Base-by-base conservation (phyloP, 768 basidiomycete species). In the Wakefieldia striispora region DNA sequence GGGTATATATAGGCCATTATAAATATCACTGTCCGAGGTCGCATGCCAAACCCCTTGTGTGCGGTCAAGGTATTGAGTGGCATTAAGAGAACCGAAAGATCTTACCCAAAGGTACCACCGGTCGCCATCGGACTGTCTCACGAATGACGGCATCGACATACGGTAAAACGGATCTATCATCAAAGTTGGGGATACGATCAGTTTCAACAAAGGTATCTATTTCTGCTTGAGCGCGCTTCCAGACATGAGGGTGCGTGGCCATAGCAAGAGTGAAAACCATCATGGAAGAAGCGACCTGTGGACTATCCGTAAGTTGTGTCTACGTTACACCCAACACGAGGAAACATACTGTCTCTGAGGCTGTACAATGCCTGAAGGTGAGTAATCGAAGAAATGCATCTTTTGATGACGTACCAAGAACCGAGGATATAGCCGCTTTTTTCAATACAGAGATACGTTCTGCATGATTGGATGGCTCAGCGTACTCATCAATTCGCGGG, bases 1-100 rank as follows among this genome's bases (percentile, higher is more conserved):
- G 0, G 72, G 72, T 21, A 73, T 60, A 21, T 51, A 58, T 47
- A 60, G 63, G 0, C 66, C 70, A 11, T 57, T 48, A 47, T 69
- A 71, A 6, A 64, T 45, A 38, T 73, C 72, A 31, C 68, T 65
- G 14, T 56, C 49, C 4, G 47, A 54, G 0, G 61, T 50, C 4
- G 49, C 42, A n/a, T 50, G 49, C 49, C 33, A 41, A 14, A 36
- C 13, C 10, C 40, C 40, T 41, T 33, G 31, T 4, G 13, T 13
- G 31, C 8, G 5, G 27, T 29, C 27, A 29, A 11, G 8, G 8
- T 11, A 4, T 9, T 11, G 27, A 29, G 10, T 9, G 2, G 27
- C 2, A 2, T 29, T 11, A 29, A 29, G 27, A 4, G 10, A 11
- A 29, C 5, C 2, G 10, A 29, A 9, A 29, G 8, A 23, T 36